Base-by-base conservation (phyloP, 768 basidiomycete genomes). In the Leccinum pellstonianum region DNA sequence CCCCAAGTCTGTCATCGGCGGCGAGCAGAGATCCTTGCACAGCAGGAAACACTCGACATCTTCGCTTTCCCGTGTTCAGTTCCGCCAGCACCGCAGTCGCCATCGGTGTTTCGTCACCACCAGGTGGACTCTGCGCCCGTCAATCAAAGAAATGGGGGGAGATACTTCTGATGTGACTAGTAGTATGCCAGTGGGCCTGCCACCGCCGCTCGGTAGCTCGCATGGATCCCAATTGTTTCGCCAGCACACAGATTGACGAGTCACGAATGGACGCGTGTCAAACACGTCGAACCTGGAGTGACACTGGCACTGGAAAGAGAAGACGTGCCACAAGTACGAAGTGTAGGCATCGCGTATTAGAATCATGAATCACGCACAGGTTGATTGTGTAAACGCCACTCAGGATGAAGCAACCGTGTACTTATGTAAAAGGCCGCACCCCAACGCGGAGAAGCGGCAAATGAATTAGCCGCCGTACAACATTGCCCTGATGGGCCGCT, bases 1-100 rank as follows among this genome's bases (percentile, higher is more conserved):
- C 14, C 17, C 14, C 23, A 14, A 12, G 47, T 15, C 47, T 15
- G 47, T 15, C 47, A 15, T 21, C 15, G 27, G 8, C 29, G 29
- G 29, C 29, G 29, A 29, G 29, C 29, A n/a, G 29, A 19, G 27
- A n/a, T 6, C 6, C 4, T 31, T 27, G 50, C 7, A 41, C 10
- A 15, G 29, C 33, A 11, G 9, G 25, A 17, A 3, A 5, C 15
- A n/a, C 17, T 57, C 61, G 66, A 60, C 14, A 15, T 68, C 48
- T 43, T 52, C 29, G 62, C 46, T 54, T 47, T 49, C 35, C n/a
- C 14, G n/a, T 31, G 38, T 6, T 9, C 12, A 29, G 29, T 35
- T 19, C 33, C 23, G 54, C 17, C 9, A 35, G 17, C 25, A 25
- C 9, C 23, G 41, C 31, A n/a, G 29, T 33, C 17, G 38, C 41